Conservation (phyloP, 1,284 basidiomycete genomes). For the Malassezia restricta region DNA sequence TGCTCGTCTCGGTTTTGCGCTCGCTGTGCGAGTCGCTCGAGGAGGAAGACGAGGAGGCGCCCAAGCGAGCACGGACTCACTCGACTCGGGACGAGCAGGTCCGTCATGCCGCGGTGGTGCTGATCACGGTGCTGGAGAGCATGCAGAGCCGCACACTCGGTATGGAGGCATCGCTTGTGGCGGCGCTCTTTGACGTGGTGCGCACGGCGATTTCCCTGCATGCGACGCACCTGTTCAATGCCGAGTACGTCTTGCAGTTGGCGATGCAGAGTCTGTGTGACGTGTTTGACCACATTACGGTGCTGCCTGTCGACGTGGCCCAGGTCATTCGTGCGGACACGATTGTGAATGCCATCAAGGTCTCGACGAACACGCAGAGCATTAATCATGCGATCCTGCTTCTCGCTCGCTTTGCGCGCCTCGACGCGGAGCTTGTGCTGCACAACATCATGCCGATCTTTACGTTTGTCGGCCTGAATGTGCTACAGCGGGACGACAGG, state of each 20-base stretch:
- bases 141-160: conserved; percentile 57
- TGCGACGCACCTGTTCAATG: conserved; percentile 52
- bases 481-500: conserved; percentile 88
- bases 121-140: conserved; percentile 57
- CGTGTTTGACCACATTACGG: conserved; percentile 49
- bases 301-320: conserved; percentile 23
- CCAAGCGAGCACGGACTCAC: conserved; percentile 24
- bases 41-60: conserved; percentile 50
- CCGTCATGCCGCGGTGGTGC: conserved; percentile 22
- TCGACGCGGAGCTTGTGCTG: conserved; percentile 78
- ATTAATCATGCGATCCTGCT: conserved; percentile 87
- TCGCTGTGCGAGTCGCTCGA: conserved; percentile 50
- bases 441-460: conserved; percentile 97
- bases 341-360: conserved; percentile 39
- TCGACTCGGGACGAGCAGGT: conserved; percentile 21
- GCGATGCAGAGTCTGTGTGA: conserved; percentile 61
- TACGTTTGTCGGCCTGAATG: conserved; percentile 94
- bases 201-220: conserved; percentile 56
- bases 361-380: conserved; percentile 76
- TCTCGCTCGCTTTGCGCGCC: conserved; percentile 67
- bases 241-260: conserved; percentile 75
- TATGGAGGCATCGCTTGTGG: conserved; percentile 61
- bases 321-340: conserved; percentile 31
- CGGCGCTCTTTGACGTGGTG: conserved; percentile 63
- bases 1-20: conserved; percentile 57